Evolutionary conservation across 331 rosid species (phyloP).

Genomic region (Stylosanthes scabra): DNA sequence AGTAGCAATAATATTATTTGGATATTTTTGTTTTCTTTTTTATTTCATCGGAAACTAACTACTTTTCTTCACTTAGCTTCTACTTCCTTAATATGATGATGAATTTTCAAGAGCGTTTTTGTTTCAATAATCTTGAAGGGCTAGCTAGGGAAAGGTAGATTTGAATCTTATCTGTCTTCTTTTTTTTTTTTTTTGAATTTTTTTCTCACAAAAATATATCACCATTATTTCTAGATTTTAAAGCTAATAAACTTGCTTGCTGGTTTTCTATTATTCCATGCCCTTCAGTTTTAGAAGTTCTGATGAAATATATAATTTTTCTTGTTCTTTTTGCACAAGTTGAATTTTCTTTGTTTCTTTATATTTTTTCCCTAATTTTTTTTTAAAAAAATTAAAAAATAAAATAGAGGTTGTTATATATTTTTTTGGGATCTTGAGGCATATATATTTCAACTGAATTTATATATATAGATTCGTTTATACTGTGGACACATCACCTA

Average conservation of each 20-base stretch:
- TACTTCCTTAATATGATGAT: not conserved
- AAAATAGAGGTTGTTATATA: no score
- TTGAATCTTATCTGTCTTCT: constrained; percentile 2
- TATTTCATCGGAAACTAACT: no score
- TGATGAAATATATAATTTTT: not conserved
- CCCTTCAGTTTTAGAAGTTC: constrained; percentile 1
- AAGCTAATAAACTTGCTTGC: not conserved
- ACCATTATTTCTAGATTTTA: not conserved
- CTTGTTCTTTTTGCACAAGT: not conserved
- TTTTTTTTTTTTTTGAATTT: not conserved
- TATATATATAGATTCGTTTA: no score
- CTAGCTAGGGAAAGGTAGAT: not conserved
- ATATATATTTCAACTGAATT: no score
- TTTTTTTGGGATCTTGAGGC: no score
- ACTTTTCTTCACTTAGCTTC: not conserved
- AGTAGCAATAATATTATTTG: not conserved
- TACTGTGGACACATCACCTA: no score
- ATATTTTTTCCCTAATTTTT: not conserved
- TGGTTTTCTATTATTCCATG: not conserved
- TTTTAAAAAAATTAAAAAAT: no score
- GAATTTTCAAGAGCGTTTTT: not conserved
- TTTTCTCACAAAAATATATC: not conserved
- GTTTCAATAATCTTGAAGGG: not conserved
- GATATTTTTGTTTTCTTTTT: not conserved
- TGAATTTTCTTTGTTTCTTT: not conserved